phyloP scores from a whole-genome alignment of 345 rosid genomes.

The Hibiscus trionum region DNA sequence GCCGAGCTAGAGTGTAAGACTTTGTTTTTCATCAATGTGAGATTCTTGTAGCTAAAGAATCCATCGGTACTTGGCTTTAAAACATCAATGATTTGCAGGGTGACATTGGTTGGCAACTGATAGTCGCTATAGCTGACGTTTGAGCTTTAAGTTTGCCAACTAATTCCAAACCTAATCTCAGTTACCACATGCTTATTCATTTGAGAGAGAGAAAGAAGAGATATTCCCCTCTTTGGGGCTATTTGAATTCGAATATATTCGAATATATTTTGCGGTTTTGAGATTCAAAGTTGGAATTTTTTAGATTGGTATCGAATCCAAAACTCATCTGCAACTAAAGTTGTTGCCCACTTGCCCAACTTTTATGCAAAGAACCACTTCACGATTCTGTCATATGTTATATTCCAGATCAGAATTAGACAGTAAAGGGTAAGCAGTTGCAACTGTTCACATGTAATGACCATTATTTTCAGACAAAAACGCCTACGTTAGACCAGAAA shows the following conservation, averaged over 20 bases:
- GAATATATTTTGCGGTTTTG: neutral
- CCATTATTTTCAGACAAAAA: conserved; percentile 2
- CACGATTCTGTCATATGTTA: conserved; percentile 1
- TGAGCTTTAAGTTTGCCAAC: neutral
- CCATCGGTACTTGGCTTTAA: neutral
- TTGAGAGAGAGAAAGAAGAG: neutral
- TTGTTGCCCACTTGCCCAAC: conserved; percentile 9
- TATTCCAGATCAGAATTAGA: neutral
- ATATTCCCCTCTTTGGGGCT: neutral
- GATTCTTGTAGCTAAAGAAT: too few relatives aligned
- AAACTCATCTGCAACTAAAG: conserved; percentile 19
- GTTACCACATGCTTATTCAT: neutral
- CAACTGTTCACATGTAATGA: conserved; percentile 37
- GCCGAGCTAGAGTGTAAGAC: too few relatives aligned
- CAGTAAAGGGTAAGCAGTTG: conserved; percentile 22
- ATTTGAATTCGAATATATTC: neutral
- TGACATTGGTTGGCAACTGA: conserved; percentile 8
- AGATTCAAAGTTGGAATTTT: neutral
- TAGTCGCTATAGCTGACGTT: conserved; percentile 11
- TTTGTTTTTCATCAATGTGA: too few relatives aligned
- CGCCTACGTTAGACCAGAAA: neutral
- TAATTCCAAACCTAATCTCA: neutral
- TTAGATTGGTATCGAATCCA: neutral
- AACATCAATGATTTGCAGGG: neutral
- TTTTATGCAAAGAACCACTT: conserved; percentile 20